These are phyloP conservation scores for Talaromyces rugulosus DNA, from an alignment of 2,329 filamentous ascomycete species.

Conservation along the genomic window DNA sequence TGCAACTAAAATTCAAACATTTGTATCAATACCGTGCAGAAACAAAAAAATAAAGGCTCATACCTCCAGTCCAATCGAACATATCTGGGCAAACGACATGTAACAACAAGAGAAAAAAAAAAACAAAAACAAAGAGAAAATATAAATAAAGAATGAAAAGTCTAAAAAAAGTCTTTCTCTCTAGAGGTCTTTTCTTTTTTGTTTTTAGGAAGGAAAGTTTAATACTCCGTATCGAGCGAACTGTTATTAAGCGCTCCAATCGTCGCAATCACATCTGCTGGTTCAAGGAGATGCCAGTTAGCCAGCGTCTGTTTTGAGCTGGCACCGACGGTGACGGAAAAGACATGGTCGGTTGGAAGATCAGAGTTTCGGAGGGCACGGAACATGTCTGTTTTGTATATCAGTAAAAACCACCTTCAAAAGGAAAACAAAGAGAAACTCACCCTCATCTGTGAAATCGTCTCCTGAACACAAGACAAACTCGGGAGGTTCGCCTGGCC, in stretches of 20 bases:
- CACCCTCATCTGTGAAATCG: slow-evolving; percentile 96
- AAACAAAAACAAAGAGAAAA: not conserved
- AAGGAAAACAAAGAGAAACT: slow-evolving; percentile 16
- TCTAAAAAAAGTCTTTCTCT: not conserved
- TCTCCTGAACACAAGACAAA: slow-evolving; percentile 91
- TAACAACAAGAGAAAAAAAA: not conserved
- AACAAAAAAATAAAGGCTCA: not conserved
- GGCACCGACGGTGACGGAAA: slow-evolving; percentile 86
- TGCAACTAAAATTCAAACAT: not conserved
- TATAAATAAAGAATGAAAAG: not conserved
- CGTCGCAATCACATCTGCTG: slow-evolving; percentile 75
- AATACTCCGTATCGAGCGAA: slow-evolving; percentile 12
- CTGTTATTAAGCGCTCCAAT: slow-evolving; percentile 51
- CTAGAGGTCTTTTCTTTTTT: not conserved
- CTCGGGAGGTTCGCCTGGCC: slow-evolving; percentile 59
- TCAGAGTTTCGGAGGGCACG: slow-evolving; percentile 63
- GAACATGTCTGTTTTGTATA: slow-evolving; percentile 64
- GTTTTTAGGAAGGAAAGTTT: not conserved
- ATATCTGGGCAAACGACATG: not conserved
- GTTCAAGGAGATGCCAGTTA: slow-evolving; percentile 84
- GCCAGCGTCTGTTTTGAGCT: slow-evolving; percentile 90
- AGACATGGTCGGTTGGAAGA: slow-evolving; percentile 64
- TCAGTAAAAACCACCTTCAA: slow-evolving; percentile 2
- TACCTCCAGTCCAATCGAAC: not conserved
- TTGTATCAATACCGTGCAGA: not conserved